Percentiles rank a stretch among this genome's conserved stretches.
Conservation (phyloP, 805 yeast species). For the Saccharomycopsis olivae region DNA sequence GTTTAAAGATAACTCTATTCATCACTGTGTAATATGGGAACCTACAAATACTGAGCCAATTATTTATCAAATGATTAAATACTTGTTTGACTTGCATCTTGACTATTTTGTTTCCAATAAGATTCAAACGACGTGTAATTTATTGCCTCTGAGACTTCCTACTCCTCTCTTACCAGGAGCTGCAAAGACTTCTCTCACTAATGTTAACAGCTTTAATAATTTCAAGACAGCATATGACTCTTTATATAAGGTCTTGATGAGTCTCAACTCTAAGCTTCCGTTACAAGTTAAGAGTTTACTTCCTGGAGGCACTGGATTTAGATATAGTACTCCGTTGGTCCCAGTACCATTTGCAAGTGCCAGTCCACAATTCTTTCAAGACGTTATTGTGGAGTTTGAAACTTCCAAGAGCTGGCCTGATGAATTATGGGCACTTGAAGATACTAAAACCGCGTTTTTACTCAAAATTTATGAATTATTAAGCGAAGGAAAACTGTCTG, state of each 20-base stretch:
- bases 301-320: conserved; percentile 64
- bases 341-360: conserved; percentile 78
- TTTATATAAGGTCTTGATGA: conserved; percentile 40
- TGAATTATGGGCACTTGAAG: conserved; percentile 73
- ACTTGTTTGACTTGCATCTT: conserved; percentile 55
- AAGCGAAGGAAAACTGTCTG: conserved; percentile 31
- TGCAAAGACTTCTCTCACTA: conserved; percentile 38
- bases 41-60: conserved; percentile 47
- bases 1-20: conserved; percentile 85
- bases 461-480: conserved; percentile 45
- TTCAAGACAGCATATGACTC: conserved; percentile 46
- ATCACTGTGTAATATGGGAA: conserved; percentile 84
- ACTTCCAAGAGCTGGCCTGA: conserved; percentile 93
- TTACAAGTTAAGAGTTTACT: conserved; percentile 57
- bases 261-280: conserved; percentile 47
- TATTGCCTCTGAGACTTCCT: conserved; percentile 45
- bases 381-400: conserved; percentile 78
- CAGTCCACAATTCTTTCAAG: conserved; percentile 71
- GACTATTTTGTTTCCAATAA: conserved; percentile 31
- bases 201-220: conserved; percentile 32
- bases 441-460: conserved; percentile 83
- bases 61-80: conserved; percentile 52
- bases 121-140: conserved; percentile 29
- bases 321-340: conserved; percentile 64
- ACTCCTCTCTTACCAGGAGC: conserved; percentile 50